These are phyloP conservation scores for Cadophora malorum DNA, from an alignment of 2,329 filamentous ascomycete species.

Conservation along the genomic window DNA sequence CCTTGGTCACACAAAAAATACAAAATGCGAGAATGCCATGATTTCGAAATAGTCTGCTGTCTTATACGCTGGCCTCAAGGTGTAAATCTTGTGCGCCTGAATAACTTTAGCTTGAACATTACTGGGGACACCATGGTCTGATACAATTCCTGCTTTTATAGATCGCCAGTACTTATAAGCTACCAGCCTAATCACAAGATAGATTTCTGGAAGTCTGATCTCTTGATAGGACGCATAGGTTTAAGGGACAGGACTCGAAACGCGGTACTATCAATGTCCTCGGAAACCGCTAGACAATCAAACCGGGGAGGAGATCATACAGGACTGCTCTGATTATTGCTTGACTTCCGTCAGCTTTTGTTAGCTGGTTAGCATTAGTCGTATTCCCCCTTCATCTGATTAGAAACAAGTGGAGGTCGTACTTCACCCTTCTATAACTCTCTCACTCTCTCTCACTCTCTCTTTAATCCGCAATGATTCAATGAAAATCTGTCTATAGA, in stretches of 20 bases:
- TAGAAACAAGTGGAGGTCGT: background rate
- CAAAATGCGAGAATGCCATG: conserved; percentile 14
- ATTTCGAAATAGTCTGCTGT: conserved; percentile 4
- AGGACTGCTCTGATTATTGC: background rate
- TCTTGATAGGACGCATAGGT: no score
- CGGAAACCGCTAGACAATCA: no score
- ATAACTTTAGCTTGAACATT: background rate
- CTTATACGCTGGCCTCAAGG: background rate
- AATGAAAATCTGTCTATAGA: background rate
- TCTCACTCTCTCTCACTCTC: background rate
- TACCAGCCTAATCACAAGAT: no score
- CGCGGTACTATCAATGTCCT: no score
- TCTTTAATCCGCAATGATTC: background rate
- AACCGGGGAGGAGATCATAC: no score
- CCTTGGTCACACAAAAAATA: background rate
- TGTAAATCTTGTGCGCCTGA: background rate
- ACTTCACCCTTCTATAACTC: background rate
- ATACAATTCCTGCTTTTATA: no score
- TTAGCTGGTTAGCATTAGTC: background rate
- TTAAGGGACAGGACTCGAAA: no score
- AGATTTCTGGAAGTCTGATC: no score
- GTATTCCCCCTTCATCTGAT: background rate
- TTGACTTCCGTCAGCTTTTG: background rate
- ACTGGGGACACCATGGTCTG: no score
- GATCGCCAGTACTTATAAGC: no score